Evolutionary conservation across 768 basidiomycete species (phyloP), one percentile per base, ranked within the genome.

Genomic region (Mycena rosella): DNA sequence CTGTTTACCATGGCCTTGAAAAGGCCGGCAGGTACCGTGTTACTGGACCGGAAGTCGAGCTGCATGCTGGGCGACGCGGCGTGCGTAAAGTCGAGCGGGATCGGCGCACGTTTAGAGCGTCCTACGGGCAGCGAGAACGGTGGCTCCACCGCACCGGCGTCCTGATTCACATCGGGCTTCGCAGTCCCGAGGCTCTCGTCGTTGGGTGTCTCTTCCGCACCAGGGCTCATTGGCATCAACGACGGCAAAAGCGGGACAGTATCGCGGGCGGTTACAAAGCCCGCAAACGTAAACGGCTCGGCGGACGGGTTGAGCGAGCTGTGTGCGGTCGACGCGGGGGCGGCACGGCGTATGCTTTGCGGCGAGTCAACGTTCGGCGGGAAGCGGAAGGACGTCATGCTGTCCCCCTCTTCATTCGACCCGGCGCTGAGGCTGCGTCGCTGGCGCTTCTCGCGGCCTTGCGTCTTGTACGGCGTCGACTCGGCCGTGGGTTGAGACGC

Each of bases 361-460:
- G 87, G 86, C 5, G 88, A 87, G 11, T 86, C 84, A 18, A 81
- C 75, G 24, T 82, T 74, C 8, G 81, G 80, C 17, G 93, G 93
- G 86, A 94, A 95, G 74, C 87, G 88, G 85, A 94, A 95, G 5
- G 92, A 90, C 8, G 84, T 72, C 88, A 95, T 90, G 27, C 85
- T 88, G 67, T 89, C 88, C 29, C 86, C 89, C 73, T 88, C 90
- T 54, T 82, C 83, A 24, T 83, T 60, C 15, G 81, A 82, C 13
- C 74, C 75, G 2, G 30, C 40, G 55, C 75, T 78, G 6, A 90
- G 88, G 29, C 81, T 85, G 49, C 88, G 83, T 17, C 92, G 86
- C 66, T 88, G 90, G 66, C 93, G 84, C 78, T 96, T 95, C 79
- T 96, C 93, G 61, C 94, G 84, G 20, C 94, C 94, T 78, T 95